phyloP scores from a whole-genome alignment of 1,284 basidiomycete genomes.

The Ganoderma sp. region DNA sequence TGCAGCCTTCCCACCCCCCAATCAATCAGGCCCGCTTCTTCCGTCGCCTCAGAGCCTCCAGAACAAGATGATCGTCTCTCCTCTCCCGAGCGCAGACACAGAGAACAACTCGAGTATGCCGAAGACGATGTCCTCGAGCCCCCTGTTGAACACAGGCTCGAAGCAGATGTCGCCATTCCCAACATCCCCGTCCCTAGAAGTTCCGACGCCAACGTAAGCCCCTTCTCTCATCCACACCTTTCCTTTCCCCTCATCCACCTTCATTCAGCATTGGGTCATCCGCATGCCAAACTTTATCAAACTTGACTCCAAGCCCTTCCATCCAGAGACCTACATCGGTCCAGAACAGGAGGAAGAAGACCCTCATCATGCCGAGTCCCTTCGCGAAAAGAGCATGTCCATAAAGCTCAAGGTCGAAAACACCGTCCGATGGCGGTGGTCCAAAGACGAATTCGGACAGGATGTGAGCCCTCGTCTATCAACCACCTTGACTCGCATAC shows the following conservation, averaged over 20 bases:
- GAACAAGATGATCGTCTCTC: slow-evolving; percentile 68
- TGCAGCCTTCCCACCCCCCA: neutral
- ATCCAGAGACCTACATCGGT: slow-evolving; percentile 79
- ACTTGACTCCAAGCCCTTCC: slow-evolving; percentile 83
- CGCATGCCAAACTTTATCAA: slow-evolving; percentile 85
- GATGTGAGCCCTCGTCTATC: slow-evolving; percentile 57
- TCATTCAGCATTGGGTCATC: slow-evolving; percentile 77
- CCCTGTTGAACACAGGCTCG: slow-evolving; percentile 55
- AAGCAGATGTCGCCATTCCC: slow-evolving; percentile 76
- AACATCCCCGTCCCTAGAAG: slow-evolving; percentile 62
- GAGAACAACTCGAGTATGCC: slow-evolving; percentile 78
- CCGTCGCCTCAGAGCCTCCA: slow-evolving; percentile 52
- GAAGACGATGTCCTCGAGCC: slow-evolving; percentile 72
- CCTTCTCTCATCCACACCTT: neutral
- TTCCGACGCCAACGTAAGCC: slow-evolving; percentile 56
- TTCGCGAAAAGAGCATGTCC: slow-evolving; percentile 76
- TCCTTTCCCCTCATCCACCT: neutral
- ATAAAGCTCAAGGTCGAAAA: slow-evolving; percentile 90
- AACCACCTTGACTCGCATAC: neutral
- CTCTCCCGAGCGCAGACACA: slow-evolving; percentile 68
- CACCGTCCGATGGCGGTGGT: slow-evolving; percentile 91
- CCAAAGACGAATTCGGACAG: slow-evolving; percentile 68
- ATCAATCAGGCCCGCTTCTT: slow-evolving; percentile 34
- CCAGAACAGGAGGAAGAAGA: slow-evolving; percentile 81
- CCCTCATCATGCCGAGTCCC: slow-evolving; percentile 54